Evolutionary conservation across 2,329 filamentous ascomycete species (phyloP).

Genomic region (Anisogramma anomala): DNA sequence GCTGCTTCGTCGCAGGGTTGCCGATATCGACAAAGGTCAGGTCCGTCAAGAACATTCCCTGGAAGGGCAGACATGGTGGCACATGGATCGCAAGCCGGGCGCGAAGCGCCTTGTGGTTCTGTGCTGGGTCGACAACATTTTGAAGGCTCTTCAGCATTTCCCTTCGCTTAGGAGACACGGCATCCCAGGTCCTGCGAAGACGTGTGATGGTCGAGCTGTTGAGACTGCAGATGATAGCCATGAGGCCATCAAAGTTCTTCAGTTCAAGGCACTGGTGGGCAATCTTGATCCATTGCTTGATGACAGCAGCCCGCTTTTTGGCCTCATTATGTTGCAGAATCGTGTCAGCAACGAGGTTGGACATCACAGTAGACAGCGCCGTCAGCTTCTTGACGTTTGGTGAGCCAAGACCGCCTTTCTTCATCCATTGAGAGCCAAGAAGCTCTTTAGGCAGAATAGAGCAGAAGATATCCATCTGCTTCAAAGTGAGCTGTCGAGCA

Average conservation of each 20-base stretch:
- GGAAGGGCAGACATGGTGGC: constrained; percentile 85
- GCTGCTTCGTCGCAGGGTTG: constrained; percentile 73
- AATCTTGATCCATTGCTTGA: constrained; percentile 98
- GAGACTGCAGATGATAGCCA: constrained; percentile 92
- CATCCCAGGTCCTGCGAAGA: constrained; percentile 83
- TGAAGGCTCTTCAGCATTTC: constrained; percentile 67
- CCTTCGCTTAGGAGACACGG: constrained; percentile 73
- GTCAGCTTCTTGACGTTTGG: constrained; percentile 93
- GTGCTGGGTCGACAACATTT: constrained; percentile 74
- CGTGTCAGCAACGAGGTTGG: constrained; percentile 84
- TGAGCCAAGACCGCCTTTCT: constrained; percentile 66
- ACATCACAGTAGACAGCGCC: constrained; percentile 78
- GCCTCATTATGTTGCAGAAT: constrained; percentile 81
- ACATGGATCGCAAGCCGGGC: constrained; percentile 74
- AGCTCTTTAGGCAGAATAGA: constrained; percentile 87
- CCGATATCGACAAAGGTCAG: constrained; percentile 92
- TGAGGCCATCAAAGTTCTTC: constrained; percentile 91
- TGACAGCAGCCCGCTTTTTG: constrained; percentile 79
- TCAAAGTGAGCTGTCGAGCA: constrained; percentile 83
- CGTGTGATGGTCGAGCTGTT: constrained; percentile 86
- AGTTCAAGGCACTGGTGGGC: constrained; percentile 75
- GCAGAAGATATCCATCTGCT: constrained; percentile 85
- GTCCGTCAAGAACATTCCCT: constrained; percentile 93
- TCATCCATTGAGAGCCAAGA: constrained; percentile 86
- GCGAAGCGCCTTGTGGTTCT: constrained; percentile 82